Evolutionary conservation across 2,329 filamentous ascomycete genomes (phyloP).

Genomic region (Cladosporium phlei): DNA sequence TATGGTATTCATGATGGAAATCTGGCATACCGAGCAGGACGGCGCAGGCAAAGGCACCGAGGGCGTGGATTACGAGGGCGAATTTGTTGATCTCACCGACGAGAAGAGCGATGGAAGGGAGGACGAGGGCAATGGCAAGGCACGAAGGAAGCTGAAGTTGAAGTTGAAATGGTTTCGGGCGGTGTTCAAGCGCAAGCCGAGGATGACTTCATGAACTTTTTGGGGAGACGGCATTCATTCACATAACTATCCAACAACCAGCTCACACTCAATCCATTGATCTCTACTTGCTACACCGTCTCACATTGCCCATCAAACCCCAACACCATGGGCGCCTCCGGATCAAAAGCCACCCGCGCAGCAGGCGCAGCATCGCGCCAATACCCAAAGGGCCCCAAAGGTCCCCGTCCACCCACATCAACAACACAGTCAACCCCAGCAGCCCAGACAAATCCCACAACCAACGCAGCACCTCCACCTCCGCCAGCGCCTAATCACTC

Average conservation of each 20-base stretch:
- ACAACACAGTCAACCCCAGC: conserved; percentile 20
- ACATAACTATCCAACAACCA: not conserved
- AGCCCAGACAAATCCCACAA: conserved; percentile 26
- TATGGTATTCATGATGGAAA: too few relatives aligned
- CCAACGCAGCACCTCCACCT: conserved; percentile 23
- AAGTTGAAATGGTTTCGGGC: too few relatives aligned
- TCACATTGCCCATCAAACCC: not conserved
- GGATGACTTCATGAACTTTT: conserved; percentile 15
- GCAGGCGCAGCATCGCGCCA: conserved; percentile 49
- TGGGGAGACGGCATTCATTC: not conserved
- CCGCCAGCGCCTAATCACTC: conserved; percentile 27
- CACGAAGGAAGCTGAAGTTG: too few relatives aligned
- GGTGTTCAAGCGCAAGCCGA: conserved; percentile 7
- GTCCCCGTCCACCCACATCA: conserved; percentile 24
- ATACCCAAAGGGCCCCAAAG: conserved; percentile 46
- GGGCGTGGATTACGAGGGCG: too few relatives aligned
- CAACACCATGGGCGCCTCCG: conserved; percentile 51
- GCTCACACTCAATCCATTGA: not conserved
- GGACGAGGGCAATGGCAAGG: too few relatives aligned
- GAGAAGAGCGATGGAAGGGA: too few relatives aligned
- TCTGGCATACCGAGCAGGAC: too few relatives aligned
- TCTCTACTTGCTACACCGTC: not conserved
- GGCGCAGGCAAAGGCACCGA: too few relatives aligned
- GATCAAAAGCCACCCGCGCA: conserved; percentile 52
- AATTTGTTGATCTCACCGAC: too few relatives aligned